phyloP scores from a whole-genome alignment of 1,284 basidiomycete species.

The Apiotrichum gracile region DNA sequence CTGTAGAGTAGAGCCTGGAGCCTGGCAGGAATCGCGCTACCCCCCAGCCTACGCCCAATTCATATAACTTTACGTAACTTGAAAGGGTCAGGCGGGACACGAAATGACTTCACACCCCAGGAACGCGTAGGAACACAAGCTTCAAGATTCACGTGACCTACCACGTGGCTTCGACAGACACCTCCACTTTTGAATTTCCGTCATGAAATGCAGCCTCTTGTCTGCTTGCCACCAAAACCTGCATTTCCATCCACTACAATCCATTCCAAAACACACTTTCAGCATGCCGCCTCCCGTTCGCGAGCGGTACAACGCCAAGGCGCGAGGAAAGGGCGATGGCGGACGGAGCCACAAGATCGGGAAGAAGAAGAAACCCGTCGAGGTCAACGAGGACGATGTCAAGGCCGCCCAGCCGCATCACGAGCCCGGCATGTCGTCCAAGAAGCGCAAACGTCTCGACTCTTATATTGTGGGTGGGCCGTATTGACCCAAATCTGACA shows the following conservation, averaged over 20 bases:
- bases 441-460: constrained; percentile 47
- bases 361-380: constrained; percentile 25
- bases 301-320: constrained; percentile 45
- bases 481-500: not conserved
- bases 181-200: constrained; percentile 5
- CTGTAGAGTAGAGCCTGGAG: too few relatives aligned
- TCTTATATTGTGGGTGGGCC: constrained; percentile 50
- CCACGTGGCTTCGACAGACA: not conserved
- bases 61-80: too few relatives aligned
- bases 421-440: constrained; percentile 40
- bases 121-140: too few relatives aligned
- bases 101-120: too few relatives aligned
- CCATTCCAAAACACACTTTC: not conserved
- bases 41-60: too few relatives aligned
- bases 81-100: too few relatives aligned
- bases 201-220: not conserved
- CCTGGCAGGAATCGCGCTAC: too few relatives aligned
- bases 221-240: not conserved
- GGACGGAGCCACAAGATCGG: constrained; percentile 42
- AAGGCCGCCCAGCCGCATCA: constrained; percentile 37
- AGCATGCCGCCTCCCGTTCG: constrained; percentile 36
- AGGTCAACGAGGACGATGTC: constrained; percentile 42
- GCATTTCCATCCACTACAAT: not conserved
- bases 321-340: constrained; percentile 40
- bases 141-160: too few relatives aligned